These are phyloP conservation scores for Marsdenia floribunda DNA, from an alignment of 257 asterid species.

Conservation along the genomic window DNA sequence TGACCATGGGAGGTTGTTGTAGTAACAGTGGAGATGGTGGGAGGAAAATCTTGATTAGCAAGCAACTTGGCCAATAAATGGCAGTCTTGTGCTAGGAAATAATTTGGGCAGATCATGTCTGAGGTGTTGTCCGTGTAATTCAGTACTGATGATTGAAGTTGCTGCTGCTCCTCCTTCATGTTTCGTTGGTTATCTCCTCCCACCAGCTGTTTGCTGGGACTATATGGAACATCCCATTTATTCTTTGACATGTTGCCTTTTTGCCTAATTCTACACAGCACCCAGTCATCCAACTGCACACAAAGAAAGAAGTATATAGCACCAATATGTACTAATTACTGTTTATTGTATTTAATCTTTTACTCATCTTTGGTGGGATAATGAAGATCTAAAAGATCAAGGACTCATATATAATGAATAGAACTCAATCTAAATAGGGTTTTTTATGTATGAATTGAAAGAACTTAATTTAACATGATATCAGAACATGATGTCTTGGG, in stretches of 20 bases:
- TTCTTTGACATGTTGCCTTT: conserved; percentile 84
- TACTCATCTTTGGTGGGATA: too few relatives aligned
- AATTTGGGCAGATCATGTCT: conserved; percentile 25
- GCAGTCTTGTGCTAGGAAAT: conserved; percentile 43
- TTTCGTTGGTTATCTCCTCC: conserved; percentile 10
- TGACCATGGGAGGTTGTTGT: conserved; percentile 6
- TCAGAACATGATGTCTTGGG: neutral
- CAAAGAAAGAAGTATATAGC: too few relatives aligned
- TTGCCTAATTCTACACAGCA: conserved; percentile 47
- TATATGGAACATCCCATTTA: conserved; percentile 22
- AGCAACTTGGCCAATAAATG: conserved; percentile 33
- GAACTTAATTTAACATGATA: too few relatives aligned
- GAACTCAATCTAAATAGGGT: too few relatives aligned
- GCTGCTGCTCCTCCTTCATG: conserved; percentile 10
- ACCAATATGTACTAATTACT: neutral
- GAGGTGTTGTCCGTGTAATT: conserved; percentile 2
- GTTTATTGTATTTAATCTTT: too few relatives aligned
- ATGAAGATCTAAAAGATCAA: too few relatives aligned
- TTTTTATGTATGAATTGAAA: too few relatives aligned
- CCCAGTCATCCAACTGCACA: conserved; percentile 68
- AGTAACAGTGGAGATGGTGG: conserved; percentile 15
- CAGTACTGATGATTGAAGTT: conserved; percentile 12
- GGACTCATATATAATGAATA: too few relatives aligned
- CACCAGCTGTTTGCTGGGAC: conserved; percentile 15
- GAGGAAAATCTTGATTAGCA: conserved; percentile 25